These are phyloP conservation scores for Heteromeles arbutifolia DNA, from an alignment of 306 rosid species.

Conservation along the genomic window DNA sequence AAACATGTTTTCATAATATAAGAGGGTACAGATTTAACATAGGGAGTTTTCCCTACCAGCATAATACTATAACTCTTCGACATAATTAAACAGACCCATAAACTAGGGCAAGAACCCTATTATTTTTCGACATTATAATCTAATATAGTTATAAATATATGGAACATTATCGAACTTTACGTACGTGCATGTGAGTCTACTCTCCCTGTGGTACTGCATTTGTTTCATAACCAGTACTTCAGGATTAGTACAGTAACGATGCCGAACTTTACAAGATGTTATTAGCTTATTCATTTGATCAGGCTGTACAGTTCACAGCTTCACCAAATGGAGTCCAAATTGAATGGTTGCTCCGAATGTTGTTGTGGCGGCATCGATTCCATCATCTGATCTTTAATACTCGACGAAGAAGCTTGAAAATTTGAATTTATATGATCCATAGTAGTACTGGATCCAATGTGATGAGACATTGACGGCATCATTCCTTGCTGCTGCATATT, in stretches of 20 bases:
- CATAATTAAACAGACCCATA: neutral
- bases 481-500: constrained; percentile 24
- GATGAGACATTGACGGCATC: constrained; percentile 19
- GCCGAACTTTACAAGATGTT: neutral
- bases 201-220: neutral
- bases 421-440: constrained; percentile 30
- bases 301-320: neutral
- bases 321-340: constrained; percentile 93
- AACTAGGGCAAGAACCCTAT: neutral
- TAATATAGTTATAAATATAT: neutral
- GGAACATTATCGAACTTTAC: neutral
- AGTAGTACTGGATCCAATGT: neutral
- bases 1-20: neutral
- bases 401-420: constrained; percentile 48
- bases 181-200: neutral
- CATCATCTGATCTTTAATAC: constrained; percentile 29
- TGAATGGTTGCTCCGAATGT: constrained; percentile 72
- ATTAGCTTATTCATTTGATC: neutral
- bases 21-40: neutral
- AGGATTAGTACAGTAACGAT: neutral
- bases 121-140: neutral
- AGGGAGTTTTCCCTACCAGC: neutral
- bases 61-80: neutral
- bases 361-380: constrained; percentile 39
- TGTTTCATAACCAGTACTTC: neutral